These are phyloP conservation scores for Penicillium sp. DNA, from an alignment of 2,329 filamentous ascomycete species.

Conservation along the genomic window DNA sequence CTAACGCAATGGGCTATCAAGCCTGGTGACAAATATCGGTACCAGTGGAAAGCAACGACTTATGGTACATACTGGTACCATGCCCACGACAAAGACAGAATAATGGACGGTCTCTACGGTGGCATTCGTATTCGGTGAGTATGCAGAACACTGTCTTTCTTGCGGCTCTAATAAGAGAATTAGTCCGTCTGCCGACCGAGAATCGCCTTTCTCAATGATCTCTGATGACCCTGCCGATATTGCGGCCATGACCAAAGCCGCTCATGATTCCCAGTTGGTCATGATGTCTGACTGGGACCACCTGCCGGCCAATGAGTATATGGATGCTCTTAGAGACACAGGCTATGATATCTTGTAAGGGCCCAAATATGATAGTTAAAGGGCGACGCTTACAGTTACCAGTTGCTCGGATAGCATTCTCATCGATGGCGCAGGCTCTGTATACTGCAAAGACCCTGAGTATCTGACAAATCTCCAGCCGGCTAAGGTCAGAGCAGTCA, in stretches of 20 bases:
- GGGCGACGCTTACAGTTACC: not conserved
- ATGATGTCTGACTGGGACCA: constrained; percentile 56
- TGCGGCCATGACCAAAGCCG: constrained; percentile 48
- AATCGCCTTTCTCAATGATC: constrained; percentile 35
- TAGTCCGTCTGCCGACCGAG: not conserved
- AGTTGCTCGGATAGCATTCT: constrained; percentile 22
- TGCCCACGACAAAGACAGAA: constrained; percentile 52
- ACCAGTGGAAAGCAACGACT: constrained; percentile 53
- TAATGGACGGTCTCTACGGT: constrained; percentile 59
- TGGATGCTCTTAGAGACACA: constrained; percentile 1
- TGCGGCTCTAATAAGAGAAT: not conserved
- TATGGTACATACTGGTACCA: constrained; percentile 61
- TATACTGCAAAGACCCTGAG: constrained; percentile 17
- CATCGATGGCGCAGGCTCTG: constrained; percentile 17
- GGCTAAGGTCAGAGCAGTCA: not conserved
- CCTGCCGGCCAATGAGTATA: constrained; percentile 43
- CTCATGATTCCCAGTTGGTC: constrained; percentile 44
- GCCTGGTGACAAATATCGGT: constrained; percentile 48
- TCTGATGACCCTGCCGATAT: constrained; percentile 34
- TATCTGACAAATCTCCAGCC: constrained; percentile 11
- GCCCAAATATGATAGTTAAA: not conserved
- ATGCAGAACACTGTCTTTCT: constrained; percentile 11
- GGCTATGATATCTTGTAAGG: constrained; percentile 8
- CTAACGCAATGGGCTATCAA: constrained; percentile 52
- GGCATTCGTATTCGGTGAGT: constrained; percentile 49